A percentile compares a stretch with the other conserved stretches of the same genome.
Evolutionary conservation across 257 asterid genomes (phyloP).

Genomic region (Salvia splendens): DNA sequence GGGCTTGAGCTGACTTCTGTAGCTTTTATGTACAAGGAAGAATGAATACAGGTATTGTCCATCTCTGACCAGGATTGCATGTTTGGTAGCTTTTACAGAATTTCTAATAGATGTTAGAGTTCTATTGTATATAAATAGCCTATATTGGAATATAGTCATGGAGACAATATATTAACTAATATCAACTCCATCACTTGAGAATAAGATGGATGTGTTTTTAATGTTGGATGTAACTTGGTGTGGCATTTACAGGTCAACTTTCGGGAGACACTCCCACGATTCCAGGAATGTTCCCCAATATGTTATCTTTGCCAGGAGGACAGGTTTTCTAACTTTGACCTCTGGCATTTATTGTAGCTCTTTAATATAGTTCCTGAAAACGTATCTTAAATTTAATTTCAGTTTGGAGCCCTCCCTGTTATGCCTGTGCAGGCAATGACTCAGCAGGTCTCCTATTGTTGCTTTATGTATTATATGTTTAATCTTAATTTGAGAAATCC

Average conservation of each 20-base stretch:
- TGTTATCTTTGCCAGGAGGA: conserved; percentile 72
- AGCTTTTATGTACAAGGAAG: conserved; percentile 96
- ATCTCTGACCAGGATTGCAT: conserved; percentile 93
- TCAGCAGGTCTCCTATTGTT: conserved; percentile 69
- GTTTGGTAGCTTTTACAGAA: conserved; percentile 62
- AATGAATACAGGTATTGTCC: conserved; percentile 93
- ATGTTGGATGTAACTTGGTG: conserved; percentile 35
- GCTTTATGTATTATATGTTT: conserved; percentile 15
- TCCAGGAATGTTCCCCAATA: conserved; percentile 82
- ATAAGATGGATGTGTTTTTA: conserved; percentile 27
- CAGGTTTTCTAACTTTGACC: conserved; percentile 51
- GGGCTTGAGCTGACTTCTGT: conserved; percentile 99
- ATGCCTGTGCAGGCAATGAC: conserved; percentile 98
- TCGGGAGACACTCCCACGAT: conserved; percentile 64
- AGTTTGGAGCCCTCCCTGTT: conserved; percentile 73
- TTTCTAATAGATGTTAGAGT: conserved; percentile 36
- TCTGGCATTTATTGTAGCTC: background rate
- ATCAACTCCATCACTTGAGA: conserved; percentile 24
- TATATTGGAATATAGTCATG: conserved; percentile 25
- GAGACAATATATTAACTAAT: conserved; percentile 6
- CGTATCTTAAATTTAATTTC: conserved; percentile 34
- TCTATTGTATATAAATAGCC: conserved; percentile 29
- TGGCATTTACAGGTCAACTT: conserved; percentile 71
- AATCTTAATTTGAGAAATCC: conserved; percentile 6
- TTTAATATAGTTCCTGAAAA: conserved; percentile 28